phyloP scores from a whole-genome alignment of 2,329 filamentous ascomycete genomes.

The Verticillium alfalfae region DNA sequence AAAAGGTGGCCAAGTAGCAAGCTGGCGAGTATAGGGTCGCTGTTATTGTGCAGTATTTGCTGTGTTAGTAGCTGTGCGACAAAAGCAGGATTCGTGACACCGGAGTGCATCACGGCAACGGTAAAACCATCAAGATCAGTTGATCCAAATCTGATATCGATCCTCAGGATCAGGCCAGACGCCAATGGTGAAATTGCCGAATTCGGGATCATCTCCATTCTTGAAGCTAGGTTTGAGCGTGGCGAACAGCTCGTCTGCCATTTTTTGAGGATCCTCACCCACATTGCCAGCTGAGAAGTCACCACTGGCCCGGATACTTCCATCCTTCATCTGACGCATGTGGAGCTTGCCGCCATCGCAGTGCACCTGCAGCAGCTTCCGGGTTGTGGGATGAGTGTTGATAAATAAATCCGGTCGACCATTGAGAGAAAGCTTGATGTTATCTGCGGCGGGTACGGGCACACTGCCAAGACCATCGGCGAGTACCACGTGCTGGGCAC shows the following conservation, averaged over 20 bases:
- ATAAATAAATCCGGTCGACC: conserved; percentile 19
- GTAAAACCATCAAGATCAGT: conserved; percentile 18
- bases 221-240: conserved; percentile 13
- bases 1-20: not conserved
- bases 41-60: not conserved
- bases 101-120: conserved; percentile 22
- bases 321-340: conserved; percentile 21
- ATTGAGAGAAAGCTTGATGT: conserved; percentile 16
- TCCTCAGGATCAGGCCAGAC: conserved; percentile 18
- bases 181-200: conserved; percentile 22
- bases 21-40: not conserved
- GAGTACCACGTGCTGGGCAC: conserved; percentile 21
- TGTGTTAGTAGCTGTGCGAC: not conserved
- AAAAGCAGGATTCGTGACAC: conserved; percentile 5
- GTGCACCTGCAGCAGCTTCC: conserved; percentile 14
- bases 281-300: not conserved
- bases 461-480: conserved; percentile 20
- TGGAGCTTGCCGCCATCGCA: conserved; percentile 17
- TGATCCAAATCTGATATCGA: conserved; percentile 20
- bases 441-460: conserved; percentile 14
- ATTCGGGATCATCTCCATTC: conserved; percentile 14
- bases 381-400: conserved; percentile 17
- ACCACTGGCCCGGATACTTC: conserved; percentile 17
- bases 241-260: conserved; percentile 16
- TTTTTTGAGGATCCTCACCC: conserved; percentile 14